Base-by-base conservation (phyloP, 1,284 basidiomycete species). In the Tetrapyrgos nigripes region DNA sequence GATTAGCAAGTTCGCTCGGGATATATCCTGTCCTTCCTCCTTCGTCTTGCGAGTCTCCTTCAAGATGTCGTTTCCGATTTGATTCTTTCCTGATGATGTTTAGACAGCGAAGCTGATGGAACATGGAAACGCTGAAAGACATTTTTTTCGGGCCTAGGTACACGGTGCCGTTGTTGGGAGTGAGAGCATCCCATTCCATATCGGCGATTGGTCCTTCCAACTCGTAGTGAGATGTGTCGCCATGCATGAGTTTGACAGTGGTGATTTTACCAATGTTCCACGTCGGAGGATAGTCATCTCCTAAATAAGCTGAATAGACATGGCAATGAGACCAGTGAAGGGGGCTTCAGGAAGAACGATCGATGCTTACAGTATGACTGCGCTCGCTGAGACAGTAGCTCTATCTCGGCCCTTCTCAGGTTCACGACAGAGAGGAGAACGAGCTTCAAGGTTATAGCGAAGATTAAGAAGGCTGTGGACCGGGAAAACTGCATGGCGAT, bases 21-120 rank as follows among this genome's bases (percentile, higher is more conserved):
- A 6, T 45, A 23, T 19, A 9, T n/a, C 24, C n/a, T 8, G 6
- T 23, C 6, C 8, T 6, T 9, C 8, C 6, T n/a, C n/a, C n/a
- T 45, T 45, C n/a, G 9, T 19, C n/a, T 17, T 19, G 43, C 8
- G 1, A 52, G 23, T 56, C 14, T n/a, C n/a, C n/a, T n/a, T n/a
- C n/a, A n/a, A n/a, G n/a, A n/a, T n/a, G n/a, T n/a, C n/a, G n/a
- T n/a, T n/a, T n/a, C n/a, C n/a, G n/a, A n/a, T n/a, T n/a, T n/a
- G n/a, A n/a, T 11, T 35, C 50, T 37, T 64, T 55, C 8, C 66
- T 62, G 28, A 70, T 61, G 28, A 68, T 64, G 47, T 64, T 58
- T 9, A 71, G 58, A 47, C 68, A 71, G 40, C 67, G 58, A 31
- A 70, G 53, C 50, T 67, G 64, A 40, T 71, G 68, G 47, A 71